phyloP scores from a whole-genome alignment of 371 early-diverging fungal species.

The Mucor saturninus region DNA sequence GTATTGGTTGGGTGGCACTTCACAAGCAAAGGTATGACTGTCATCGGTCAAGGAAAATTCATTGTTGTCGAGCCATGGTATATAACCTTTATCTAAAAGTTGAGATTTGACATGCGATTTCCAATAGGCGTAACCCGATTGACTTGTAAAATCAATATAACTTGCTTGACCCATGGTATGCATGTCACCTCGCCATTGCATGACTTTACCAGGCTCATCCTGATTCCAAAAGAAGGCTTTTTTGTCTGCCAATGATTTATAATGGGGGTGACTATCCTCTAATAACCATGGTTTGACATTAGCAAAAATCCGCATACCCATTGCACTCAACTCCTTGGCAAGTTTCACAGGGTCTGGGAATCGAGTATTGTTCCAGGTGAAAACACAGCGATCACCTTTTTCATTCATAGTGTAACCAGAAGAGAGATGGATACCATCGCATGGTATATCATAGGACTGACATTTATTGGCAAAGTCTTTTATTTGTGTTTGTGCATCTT shows the following conservation, averaged over 20 bases:
- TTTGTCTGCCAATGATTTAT: constrained; percentile 24
- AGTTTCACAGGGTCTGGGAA: constrained; percentile 58
- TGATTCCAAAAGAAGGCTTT: constrained; percentile 56
- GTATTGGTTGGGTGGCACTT: constrained; percentile 26
- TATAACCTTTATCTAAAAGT: constrained; percentile 56
- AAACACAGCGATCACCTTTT: constrained; percentile 61
- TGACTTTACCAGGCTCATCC: constrained; percentile 36
- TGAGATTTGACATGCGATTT: constrained; percentile 43
- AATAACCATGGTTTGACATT: constrained; percentile 73
- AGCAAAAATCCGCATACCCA: constrained; percentile 60
- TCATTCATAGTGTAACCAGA: constrained; percentile 62
- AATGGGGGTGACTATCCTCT: constrained; percentile 56
- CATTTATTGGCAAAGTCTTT: constrained; percentile 48
- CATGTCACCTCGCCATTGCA: constrained; percentile 62
- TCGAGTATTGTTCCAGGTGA: constrained; percentile 62
- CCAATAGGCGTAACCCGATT: constrained; percentile 61
- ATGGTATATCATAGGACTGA: constrained; percentile 54
- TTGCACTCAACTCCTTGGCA: constrained; percentile 30
- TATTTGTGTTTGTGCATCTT: constrained; percentile 57
- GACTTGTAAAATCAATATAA: constrained; percentile 63
- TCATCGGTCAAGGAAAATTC: constrained; percentile 62
- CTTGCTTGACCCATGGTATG: constrained; percentile 53
- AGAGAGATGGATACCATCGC: constrained; percentile 66
- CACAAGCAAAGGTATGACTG: constrained; percentile 32
- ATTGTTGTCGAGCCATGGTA: constrained; percentile 71